Base-by-base conservation (phyloP, 257 asterid genomes). In the Leptodermis oblonga region DNA sequence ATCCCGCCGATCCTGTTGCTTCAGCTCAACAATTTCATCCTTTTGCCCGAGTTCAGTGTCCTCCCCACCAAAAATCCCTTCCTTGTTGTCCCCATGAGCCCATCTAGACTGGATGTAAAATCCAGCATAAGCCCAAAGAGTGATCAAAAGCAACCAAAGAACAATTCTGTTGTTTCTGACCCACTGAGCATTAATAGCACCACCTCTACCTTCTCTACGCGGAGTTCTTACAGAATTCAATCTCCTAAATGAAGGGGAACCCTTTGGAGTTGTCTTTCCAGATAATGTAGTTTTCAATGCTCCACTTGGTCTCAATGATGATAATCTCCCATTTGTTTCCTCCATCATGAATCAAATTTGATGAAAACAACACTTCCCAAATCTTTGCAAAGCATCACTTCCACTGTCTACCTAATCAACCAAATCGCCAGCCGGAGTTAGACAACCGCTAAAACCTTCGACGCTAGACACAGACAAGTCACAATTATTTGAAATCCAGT, bases 31-130 rank as follows among this genome's bases (percentile, higher is more conserved):
- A 66, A 77, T 80, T 69, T 66, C 85, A 26, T 68, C 78, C 48
- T 74, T 75, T 67, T 25, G 73, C 14, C 23, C 71, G 49, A 81
- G 61, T 37, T 76, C 81, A 45, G 84, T 56, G 52, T 77, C 97
- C 79, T 78, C 83, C 70, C 97, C 97, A 34, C 97, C 96, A 67
- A 94, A 94, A n/a, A 91, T 87, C 51, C 82, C 92, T 70, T 94
- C 97, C 83, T 91, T 91, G 71, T 94, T 94, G 76, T 94, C 95
- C 30, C 97, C 99, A 54, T 94, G 99, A 17, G 99, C 99, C 99
- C 99, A 94, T 51, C 83, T 86, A 31, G 99, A 94, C 84, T 94
- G 97, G 70, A 91, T 71, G 69, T 84, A 91, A 76, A 94, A 91
- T 49, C 96, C 97, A 42, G 89, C 99, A 76, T 94, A 94, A 17